Conservation (phyloP, 805 yeast genomes). For the Wickerhamomyces pijperi region DNA sequence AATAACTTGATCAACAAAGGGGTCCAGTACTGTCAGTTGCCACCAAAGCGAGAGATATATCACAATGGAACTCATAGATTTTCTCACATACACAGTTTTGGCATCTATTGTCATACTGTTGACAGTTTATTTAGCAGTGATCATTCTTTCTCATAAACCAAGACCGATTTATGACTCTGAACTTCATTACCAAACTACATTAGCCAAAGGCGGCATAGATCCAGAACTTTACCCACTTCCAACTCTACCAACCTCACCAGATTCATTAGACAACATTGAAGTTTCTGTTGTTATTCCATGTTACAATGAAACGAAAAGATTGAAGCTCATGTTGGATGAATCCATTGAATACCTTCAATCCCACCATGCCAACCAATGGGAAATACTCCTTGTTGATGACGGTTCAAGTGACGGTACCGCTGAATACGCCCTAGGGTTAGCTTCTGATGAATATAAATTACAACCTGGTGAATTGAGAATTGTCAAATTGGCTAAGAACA, state of each 20-base stretch:
- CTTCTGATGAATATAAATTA: slow-evolving; percentile 30
- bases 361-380: slow-evolving; percentile 38
- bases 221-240: slow-evolving; percentile 24
- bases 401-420: slow-evolving; percentile 80
- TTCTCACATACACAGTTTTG: neutral
- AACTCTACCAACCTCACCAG: slow-evolving; percentile 6
- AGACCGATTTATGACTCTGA: slow-evolving; percentile 45
- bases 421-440: slow-evolving; percentile 55
- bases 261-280: slow-evolving; percentile 27
- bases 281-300: slow-evolving; percentile 87
- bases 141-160: slow-evolving; percentile 52
- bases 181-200: slow-evolving; percentile 40
- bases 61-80: neutral
- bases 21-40: too few relatives aligned
- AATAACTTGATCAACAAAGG: too few relatives aligned
- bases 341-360: slow-evolving; percentile 41
- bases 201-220: slow-evolving; percentile 17
- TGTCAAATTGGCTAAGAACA: slow-evolving; percentile 55
- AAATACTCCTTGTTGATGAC: slow-evolving; percentile 83
- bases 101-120: neutral
- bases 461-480: slow-evolving; percentile 57
- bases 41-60: too few relatives aligned
- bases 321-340: slow-evolving; percentile 63
- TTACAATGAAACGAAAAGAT: slow-evolving; percentile 71
- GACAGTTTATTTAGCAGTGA: slow-evolving; percentile 6